A percentile compares a stretch with the other conserved stretches of the same genome.
These are phyloP conservation scores for Kwoniella dejecticola DNA, from an alignment of 768 basidiomycete species.

Conservation along the genomic window DNA sequence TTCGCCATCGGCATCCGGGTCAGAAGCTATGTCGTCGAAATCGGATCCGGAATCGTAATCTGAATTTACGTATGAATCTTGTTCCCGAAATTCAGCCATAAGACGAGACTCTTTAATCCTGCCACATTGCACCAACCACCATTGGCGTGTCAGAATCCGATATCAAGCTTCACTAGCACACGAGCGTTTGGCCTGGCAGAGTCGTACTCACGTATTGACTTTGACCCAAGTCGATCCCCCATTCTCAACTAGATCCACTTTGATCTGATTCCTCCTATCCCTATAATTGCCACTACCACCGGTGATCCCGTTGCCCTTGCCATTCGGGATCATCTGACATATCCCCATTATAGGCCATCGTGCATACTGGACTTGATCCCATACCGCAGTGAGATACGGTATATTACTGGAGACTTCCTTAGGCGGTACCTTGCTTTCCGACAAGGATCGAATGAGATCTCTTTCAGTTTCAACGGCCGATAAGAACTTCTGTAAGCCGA, in stretches of 20 bases:
- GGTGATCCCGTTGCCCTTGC: too few species aligned
- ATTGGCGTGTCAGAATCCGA: not conserved
- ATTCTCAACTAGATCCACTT: constrained; percentile 79
- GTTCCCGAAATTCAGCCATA: constrained; percentile 76
- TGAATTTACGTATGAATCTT: constrained; percentile 75
- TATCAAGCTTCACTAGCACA: not conserved
- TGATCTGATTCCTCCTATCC: constrained; percentile 58
- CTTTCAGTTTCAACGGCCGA: constrained; percentile 29
- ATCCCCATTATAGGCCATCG: constrained; percentile 64
- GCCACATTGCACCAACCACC: constrained; percentile 4
- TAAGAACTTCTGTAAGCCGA: constrained; percentile 45
- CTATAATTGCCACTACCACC: too few species aligned
- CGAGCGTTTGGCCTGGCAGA: not conserved
- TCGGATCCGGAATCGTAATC: constrained; percentile 60
- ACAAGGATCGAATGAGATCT: constrained; percentile 37
- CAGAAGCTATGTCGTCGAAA: too few species aligned
- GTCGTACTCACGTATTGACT: constrained; percentile 74
- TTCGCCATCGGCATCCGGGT: too few species aligned
- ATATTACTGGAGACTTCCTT: constrained; percentile 64
- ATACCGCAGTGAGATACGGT: constrained; percentile 76
- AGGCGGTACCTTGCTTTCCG: constrained; percentile 16
- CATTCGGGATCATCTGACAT: constrained; percentile 51
- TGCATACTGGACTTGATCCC: constrained; percentile 73
- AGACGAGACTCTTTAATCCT: constrained; percentile 78
- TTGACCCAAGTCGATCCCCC: constrained; percentile 77